Evolutionary conservation across 371 early-diverging fungal species (phyloP), one percentile per base, ranked within the genome.

Genomic region (Mortierella sp.): DNA sequence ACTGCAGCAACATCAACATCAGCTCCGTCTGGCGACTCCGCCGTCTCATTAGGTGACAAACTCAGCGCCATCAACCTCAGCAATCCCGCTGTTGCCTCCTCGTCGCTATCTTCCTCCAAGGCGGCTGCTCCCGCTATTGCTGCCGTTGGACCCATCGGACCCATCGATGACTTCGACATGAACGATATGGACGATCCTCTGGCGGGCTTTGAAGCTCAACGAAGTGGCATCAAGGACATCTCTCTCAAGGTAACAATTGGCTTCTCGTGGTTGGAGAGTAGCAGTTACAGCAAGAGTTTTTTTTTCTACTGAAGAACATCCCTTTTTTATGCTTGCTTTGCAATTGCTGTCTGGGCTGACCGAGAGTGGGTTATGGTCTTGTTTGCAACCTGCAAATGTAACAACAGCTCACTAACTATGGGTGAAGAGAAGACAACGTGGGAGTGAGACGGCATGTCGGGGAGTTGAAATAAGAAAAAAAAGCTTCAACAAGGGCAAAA

Each of bases 191-290:
- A 86, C 55, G 86, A 86, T 40, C 86, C 86, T 11, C 73, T 86
- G n/a, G 86, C 86, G 43, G 86, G 86, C 43, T 86, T 86, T 70
- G 86, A 86, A 77, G 86, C 86, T 11, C 86, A 86, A 43, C 79
- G 78, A 50, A 81, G 82, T 72, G 86, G 86, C 24, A 78, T 86
- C 71, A 81, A 86, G 50, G 86, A 81, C 40, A 74, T 86, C 26
- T 86, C 86, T 13, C 54, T 86, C 26, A 86, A 86, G 82, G 86
- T 82, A 82, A 31, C 10, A 31, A 50, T 0, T 55, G 55, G 1
- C 0, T 59, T 31, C 2, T 10, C 13, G 16, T 54, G 51, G 26
- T 51, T 64, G 21, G 21, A 34, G 37, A 6, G 64, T 28, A 34
- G 19, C 28, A 5, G 31, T 57, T 8, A 57, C 57, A 26, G n/a